Evolutionary conservation across 2,329 filamentous ascomycete species (phyloP).

Genomic region (Lachnellula occidentalis): DNA sequence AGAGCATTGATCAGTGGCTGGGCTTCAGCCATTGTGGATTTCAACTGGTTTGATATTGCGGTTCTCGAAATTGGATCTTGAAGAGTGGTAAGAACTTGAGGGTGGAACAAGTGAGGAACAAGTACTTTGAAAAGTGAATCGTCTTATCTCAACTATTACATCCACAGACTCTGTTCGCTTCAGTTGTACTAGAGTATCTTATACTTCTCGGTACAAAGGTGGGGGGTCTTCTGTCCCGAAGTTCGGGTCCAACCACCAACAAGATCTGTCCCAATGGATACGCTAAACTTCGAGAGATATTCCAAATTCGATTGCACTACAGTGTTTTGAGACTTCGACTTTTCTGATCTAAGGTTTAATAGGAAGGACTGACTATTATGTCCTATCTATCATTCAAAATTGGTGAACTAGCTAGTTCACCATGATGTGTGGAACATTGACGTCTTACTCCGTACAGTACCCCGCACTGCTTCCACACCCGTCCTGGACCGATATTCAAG

Average conservation of each 20-base stretch:
- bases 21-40: slow-evolving; percentile 3
- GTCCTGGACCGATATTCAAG: neutral
- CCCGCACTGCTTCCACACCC: neutral
- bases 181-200: neutral
- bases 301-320: too few relatives aligned
- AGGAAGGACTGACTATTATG: too few relatives aligned
- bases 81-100: neutral
- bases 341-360: neutral
- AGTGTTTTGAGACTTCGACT: neutral
- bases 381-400: neutral
- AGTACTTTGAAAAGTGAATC: too few relatives aligned
- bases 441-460: neutral
- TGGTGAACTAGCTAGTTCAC: neutral
- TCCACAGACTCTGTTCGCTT: neutral
- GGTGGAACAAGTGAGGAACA: too few relatives aligned
- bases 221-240: neutral
- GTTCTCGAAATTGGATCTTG: neutral
- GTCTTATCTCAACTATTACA: too few relatives aligned
- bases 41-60: neutral
- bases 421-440: too few relatives aligned
- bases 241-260: too few relatives aligned
- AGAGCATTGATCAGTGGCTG: slow-evolving; percentile 21
- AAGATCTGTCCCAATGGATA: too few relatives aligned
- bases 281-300: too few relatives aligned
- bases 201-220: neutral